phyloP scores from a whole-genome alignment of 768 basidiomycete genomes.

The Coprinopsis strossmayeri region DNA sequence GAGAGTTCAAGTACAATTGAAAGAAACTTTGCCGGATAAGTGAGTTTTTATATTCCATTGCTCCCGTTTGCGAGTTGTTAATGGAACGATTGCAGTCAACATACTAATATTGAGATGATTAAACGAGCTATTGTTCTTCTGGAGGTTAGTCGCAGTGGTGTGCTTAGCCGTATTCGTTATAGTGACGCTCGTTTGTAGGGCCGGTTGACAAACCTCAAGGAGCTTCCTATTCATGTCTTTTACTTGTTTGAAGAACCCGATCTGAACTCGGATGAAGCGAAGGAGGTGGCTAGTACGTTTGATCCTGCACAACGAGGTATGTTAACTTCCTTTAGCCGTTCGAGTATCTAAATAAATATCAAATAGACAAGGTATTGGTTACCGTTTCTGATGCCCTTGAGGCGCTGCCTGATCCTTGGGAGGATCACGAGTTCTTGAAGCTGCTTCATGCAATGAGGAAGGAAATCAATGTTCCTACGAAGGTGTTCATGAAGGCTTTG shows the following conservation, averaged over 20 bases:
- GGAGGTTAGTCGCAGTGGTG: constrained; percentile 34
- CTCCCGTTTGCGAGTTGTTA: too few species aligned
- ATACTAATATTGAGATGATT: constrained; percentile 53
- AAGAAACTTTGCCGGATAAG: constrained; percentile 55
- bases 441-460: constrained; percentile 40
- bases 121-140: constrained; percentile 55
- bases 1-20: constrained; percentile 47
- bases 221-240: constrained; percentile 60
- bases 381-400: constrained; percentile 24
- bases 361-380: constrained; percentile 26
- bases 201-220: constrained; percentile 62
- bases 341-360: constrained; percentile 8
- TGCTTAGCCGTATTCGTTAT: neutral
- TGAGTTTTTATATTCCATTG: too few species aligned
- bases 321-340: constrained; percentile 8
- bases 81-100: too few species aligned
- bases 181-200: constrained; percentile 34
- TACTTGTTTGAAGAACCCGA: constrained; percentile 79
- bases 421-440: constrained; percentile 17
- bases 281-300: constrained; percentile 41
- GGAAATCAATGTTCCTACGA: constrained; percentile 32
- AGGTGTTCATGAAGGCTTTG: constrained; percentile 63
- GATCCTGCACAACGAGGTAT: constrained; percentile 38
- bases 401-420: constrained; percentile 25
- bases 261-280: constrained; percentile 46